Evolutionary conservation across 2,329 filamentous ascomycete species (phyloP).

Genomic region (Fusarium cicatricum): DNA sequence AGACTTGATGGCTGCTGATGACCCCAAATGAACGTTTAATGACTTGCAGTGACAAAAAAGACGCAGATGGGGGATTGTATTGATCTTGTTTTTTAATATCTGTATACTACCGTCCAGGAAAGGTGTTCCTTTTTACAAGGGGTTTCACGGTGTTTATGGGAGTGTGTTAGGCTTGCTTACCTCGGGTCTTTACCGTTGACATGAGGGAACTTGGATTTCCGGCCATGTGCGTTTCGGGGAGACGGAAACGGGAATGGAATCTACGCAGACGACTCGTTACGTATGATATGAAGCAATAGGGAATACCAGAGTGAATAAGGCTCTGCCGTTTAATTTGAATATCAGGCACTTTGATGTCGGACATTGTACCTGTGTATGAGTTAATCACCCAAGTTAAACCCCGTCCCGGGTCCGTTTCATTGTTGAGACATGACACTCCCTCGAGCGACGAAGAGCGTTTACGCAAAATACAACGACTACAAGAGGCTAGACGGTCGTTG

Average conservation of each 20-base stretch:
- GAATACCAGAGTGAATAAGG: slow-evolving; percentile 11
- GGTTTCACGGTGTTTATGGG: slow-evolving; percentile 40
- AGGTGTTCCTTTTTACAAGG: slow-evolving; percentile 24
- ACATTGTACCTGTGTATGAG: background rate
- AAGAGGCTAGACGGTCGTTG: too few relatives aligned
- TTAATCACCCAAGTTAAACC: too few relatives aligned
- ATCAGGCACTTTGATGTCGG: background rate
- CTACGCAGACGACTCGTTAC: slow-evolving; percentile 31
- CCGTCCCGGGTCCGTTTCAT: too few relatives aligned
- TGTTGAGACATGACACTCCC: too few relatives aligned
- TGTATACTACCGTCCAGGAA: slow-evolving; percentile 40
- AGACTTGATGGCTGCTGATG: slow-evolving; percentile 43
- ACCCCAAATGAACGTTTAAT: slow-evolving; percentile 34
- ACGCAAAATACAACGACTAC: too few relatives aligned
- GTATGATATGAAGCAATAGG: slow-evolving; percentile 31
- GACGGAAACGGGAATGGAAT: slow-evolving; percentile 21
- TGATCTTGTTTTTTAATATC: slow-evolving; percentile 41
- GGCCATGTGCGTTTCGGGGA: slow-evolving; percentile 22
- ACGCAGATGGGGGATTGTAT: slow-evolving; percentile 33
- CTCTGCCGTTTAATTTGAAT: background rate
- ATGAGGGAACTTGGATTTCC: slow-evolving; percentile 35
- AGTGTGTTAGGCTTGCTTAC: slow-evolving; percentile 35
- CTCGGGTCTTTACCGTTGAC: slow-evolving; percentile 23
- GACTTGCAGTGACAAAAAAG: slow-evolving; percentile 30
- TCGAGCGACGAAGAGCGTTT: too few relatives aligned